phyloP scores from a whole-genome alignment of 805 yeast species.

The Candida hungchunana region DNA sequence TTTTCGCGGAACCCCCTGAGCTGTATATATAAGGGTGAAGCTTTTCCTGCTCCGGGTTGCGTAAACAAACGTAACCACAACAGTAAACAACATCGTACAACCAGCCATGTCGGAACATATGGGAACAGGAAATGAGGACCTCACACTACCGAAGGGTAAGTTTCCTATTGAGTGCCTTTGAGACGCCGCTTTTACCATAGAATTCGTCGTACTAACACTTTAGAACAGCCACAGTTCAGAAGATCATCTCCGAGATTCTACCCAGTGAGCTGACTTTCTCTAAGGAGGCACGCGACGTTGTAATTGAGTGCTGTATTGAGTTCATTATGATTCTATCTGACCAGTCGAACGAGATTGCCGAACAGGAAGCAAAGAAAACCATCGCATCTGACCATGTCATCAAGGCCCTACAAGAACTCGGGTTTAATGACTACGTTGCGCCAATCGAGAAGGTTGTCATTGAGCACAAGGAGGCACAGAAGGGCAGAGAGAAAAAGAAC shows the following conservation, averaged over 20 bases:
- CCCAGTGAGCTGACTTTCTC: conserved; percentile 87
- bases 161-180: no score
- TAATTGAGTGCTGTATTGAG: conserved; percentile 94
- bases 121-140: conserved; percentile 31
- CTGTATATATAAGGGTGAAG: neutral
- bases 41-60: neutral
- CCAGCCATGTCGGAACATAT: conserved; percentile 21
- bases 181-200: neutral
- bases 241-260: conserved; percentile 83
- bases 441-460: conserved; percentile 72
- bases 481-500: conserved; percentile 85
- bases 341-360: conserved; percentile 94
- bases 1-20: no score
- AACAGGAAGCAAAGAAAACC: conserved; percentile 91
- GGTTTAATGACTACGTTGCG: conserved; percentile 79
- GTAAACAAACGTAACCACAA: conserved; percentile 5
- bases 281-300: conserved; percentile 90
- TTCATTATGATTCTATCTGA: conserved; percentile 92
- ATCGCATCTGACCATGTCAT: conserved; percentile 95
- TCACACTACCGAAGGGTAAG: conserved; percentile 41
- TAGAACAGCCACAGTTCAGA: conserved; percentile 81
- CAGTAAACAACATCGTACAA: neutral
- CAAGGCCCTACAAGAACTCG: conserved; percentile 82
- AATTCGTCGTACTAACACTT: conserved; percentile 2
- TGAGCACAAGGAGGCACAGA: conserved; percentile 84